Base-by-base conservation (phyloP, 768 basidiomycete species). In the Sarcomyxa edulis region DNA sequence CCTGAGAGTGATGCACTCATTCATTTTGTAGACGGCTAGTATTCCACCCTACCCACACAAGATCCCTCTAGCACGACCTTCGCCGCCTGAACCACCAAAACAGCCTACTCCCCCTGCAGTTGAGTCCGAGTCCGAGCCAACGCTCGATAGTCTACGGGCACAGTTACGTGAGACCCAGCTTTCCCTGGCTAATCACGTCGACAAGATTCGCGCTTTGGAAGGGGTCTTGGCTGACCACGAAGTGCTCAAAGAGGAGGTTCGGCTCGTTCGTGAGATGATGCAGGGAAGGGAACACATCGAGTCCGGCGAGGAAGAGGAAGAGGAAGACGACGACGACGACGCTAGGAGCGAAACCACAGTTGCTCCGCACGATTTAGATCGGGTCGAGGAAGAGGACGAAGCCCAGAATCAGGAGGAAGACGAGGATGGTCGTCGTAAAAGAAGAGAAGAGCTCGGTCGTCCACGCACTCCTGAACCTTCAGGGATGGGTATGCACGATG, bases 121-220 rank as follows among this genome's bases (percentile, higher is more conserved):
- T 34, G n/a, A 56, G 52, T 31, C 45, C 45, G 32, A 50, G 15
- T 46, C 62, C 14, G 48, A 58, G 2, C 39, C 55, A 2, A 56
- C 62, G 1, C 56, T 74, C 32, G 65, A 68, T 18, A 80, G 86
- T 10, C 74, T 99, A 5, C 93, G 95, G 49, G 56, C 71, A 7
- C 89, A 96, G 55, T 72, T 98, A 10, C 74, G 73, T 31, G 88
- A 92, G 28, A 96, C 94, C 0, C 93, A 95, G 52, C 57, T 69
- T 1, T 81, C 81, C 0, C 72, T 98, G 9, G 72, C 81, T 2
- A 67, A 61, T 11, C 91, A 96, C 50, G 73, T 89, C 27, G 87
- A 92, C 46, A 90, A 70, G 58, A 83, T 94, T 36, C 78, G 81
- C 27, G 79, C 82, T 18, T 66, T 99, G 26, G 95, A 97, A 52